These are phyloP conservation scores for Beta corolliflora DNA, from an alignment of 179 eudicot species.

Conservation along the genomic window DNA sequence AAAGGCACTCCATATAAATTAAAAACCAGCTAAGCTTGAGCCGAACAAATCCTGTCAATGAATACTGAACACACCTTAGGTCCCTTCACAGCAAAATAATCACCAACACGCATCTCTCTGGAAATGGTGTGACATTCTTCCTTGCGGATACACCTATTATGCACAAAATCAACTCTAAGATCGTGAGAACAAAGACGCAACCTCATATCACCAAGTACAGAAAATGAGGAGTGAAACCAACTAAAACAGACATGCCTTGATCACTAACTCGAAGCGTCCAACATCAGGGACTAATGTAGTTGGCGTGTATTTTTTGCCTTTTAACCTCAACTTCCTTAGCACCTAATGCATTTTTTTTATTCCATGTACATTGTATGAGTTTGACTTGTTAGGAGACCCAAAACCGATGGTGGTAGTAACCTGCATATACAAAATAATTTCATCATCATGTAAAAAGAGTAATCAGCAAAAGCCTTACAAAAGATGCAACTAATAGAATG, in stretches of 20 bases:
- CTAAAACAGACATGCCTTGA: conserved; percentile 53
- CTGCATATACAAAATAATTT: conserved; percentile 26
- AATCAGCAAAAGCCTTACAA: conserved; percentile 4
- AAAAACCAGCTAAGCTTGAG: not conserved
- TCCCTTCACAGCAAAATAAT: conserved; percentile 72
- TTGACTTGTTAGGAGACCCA: conserved; percentile 99
- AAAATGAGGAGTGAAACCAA: not conserved
- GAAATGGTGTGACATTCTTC: conserved; percentile 92
- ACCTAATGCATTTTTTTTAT: conserved; percentile 59
- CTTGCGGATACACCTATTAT: conserved; percentile 84
- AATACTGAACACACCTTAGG: conserved; percentile 56
- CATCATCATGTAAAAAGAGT: not conserved
- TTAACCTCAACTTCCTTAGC: conserved; percentile 98
- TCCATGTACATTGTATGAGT: conserved; percentile 98
- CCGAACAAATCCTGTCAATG: not conserved
- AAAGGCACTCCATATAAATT: not conserved
- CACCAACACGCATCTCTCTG: conserved; percentile 76
- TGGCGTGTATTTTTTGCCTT: conserved; percentile 83
- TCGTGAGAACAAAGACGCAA: not conserved
- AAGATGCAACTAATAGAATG: not conserved
- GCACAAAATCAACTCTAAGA: conserved; percentile 13
- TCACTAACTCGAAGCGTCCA: conserved; percentile 76
- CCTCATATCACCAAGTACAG: not conserved
- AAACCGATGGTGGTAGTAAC: conserved; percentile 75
- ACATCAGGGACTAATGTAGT: conserved; percentile 82